Conservation (phyloP, 2,329 filamentous ascomycete species). For the Fusarium citri region DNA sequence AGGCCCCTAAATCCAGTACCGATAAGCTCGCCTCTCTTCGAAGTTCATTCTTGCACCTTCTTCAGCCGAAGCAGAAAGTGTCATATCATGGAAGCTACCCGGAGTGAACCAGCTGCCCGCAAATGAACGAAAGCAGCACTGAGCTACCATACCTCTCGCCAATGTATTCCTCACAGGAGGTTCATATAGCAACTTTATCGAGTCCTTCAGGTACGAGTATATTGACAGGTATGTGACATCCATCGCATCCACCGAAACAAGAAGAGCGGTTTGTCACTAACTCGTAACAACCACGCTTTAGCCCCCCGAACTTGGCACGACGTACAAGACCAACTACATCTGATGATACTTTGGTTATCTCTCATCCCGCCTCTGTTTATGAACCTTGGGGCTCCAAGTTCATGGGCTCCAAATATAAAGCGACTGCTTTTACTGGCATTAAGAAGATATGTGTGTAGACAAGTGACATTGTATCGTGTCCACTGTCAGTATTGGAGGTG, state of each 20-base stretch:
- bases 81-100: neutral
- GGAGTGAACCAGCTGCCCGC: neutral
- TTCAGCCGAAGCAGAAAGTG: neutral
- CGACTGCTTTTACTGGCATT: neutral
- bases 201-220: too few relatives aligned
- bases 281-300: neutral
- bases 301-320: neutral
- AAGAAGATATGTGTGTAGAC: neutral
- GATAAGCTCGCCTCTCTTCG: neutral
- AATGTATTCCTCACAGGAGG: neutral
- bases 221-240: neutral
- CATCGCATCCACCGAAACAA: neutral
- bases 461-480: neutral
- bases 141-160: neutral
- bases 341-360: neutral
- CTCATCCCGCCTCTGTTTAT: neutral
- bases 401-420: fast-evolving
- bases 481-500: neutral
- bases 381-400: fast-evolving
- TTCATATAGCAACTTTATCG: neutral
- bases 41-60: neutral
- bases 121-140: neutral
- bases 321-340: neutral
- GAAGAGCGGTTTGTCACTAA: neutral
- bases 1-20: neutral